Evolutionary conservation across 768 basidiomycete species (phyloP).

Genomic region (Auriscalpium vulgare): DNA sequence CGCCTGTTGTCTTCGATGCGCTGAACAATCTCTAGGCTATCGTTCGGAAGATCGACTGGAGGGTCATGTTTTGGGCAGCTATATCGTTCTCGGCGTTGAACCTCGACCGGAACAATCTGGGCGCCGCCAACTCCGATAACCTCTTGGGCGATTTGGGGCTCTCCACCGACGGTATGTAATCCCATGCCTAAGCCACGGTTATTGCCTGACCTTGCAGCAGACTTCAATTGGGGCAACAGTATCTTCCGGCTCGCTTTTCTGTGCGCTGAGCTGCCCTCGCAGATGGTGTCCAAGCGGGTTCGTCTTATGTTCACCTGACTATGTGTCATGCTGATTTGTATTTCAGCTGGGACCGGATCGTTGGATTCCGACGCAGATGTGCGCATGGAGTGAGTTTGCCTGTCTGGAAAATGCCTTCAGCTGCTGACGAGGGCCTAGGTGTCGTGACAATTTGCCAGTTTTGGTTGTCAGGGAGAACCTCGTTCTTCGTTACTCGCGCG

Average conservation of each 20-base stretch:
- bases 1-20: background rate
- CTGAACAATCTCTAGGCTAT: constrained; percentile 25
- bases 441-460: constrained; percentile 44
- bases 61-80: constrained; percentile 49
- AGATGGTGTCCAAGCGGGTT: constrained; percentile 51
- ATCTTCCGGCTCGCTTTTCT: constrained; percentile 16
- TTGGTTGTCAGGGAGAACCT: constrained; percentile 41
- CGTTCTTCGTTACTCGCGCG: constrained; percentile 38
- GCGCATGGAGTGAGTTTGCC: constrained; percentile 14
- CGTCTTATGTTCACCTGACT: background rate
- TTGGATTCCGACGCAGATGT: constrained; percentile 52
- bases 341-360: constrained; percentile 41
- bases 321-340: background rate
- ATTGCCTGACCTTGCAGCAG: background rate
- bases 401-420: background rate
- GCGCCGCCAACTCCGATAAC: constrained; percentile 58
- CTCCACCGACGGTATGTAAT: constrained; percentile 44
- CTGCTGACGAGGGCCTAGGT: constrained; percentile 33
- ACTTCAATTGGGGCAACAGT: constrained; percentile 12
- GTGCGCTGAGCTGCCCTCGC: constrained; percentile 47
- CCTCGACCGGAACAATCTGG: constrained; percentile 47
- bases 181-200: background rate
- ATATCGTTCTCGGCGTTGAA: constrained; percentile 46
- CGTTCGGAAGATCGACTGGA: constrained; percentile 47
- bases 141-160: constrained; percentile 47